Evolutionary conservation across 495 filamentous ascomycete species (phyloP), one percentile per base, ranked within the genome.

Genomic region (Amniculicola lignicola): DNA sequence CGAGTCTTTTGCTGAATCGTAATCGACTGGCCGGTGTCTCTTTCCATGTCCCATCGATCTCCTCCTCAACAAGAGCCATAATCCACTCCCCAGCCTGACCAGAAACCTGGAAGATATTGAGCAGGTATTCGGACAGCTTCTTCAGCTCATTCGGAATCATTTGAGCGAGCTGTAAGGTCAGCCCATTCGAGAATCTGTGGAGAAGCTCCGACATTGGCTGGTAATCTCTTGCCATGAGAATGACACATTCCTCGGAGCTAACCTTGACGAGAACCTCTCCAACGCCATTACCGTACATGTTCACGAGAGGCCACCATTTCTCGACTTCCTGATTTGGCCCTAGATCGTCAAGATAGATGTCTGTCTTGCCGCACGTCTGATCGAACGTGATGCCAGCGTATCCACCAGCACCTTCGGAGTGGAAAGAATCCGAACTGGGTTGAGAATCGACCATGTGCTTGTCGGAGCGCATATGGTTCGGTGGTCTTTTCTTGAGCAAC

Each of bases 51-150:
- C 89, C 92, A 65, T 97, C 93, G 49, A 99, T 97, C 69, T 99
- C 93, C 61, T 96, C 90, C 66, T 99, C 94, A 10, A 95, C 88
- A 44, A 99, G 76, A 2, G 87, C 82, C 72, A 89, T 93, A 23
- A 99, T 79, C 93, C 93, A 99, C 44, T 96, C 89, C 31, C 79
- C 82, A 11, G 88, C 86, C 45, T 82, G 82, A 3, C 89, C 90
- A n/a, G 89, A 90, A 11, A 96, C 94, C 67, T 99, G 93, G 64
- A 88, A 99, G 47, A 99, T 94, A 63, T 96, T 89, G 60, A 97
- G 75, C 39, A 99, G 80, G 28, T 86, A 83, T 64, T 96, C 90
- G 7, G 89, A 85, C n/a, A 97, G 73, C 21, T 82, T 77, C 59
- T 83, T 84, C 33, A 96, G 75, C 62, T 88, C 84, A 0, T 81